Base-by-base conservation (phyloP, 495 filamentous ascomycete genomes). In the Thozetella sp. region DNA sequence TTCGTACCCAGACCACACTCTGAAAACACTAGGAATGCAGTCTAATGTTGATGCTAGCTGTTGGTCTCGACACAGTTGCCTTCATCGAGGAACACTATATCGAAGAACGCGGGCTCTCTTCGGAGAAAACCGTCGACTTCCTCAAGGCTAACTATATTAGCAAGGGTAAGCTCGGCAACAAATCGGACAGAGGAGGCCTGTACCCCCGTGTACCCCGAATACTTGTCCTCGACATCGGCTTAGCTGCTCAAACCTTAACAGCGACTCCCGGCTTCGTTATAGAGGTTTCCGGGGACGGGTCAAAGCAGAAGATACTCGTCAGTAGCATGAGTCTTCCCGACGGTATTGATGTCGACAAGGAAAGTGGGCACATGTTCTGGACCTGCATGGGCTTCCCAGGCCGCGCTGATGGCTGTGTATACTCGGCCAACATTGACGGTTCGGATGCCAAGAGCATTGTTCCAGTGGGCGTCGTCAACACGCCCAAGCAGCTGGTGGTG, bases 11-110 rank as follows among this genome's bases (percentile, higher is more conserved):
- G n/a, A n/a, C n/a, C n/a, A n/a, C n/a, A n/a, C n/a, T n/a, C n/a
- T n/a, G n/a, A n/a, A n/a, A n/a, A n/a, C n/a, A n/a, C n/a, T n/a
- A n/a, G n/a, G n/a, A n/a, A n/a, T 23, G 30, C 30, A 6, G 2
- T 25, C 22, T 25, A 19, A 50, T 25, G 2, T 37, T 69, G 51
- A 67, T 72, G 62, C 64, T 66, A 43, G 60, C 58, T 9, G 63
- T 86, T 23, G 82, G 83, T 4, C 70, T 86, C 2, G 82, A 85
- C 53, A 85, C 82, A 0, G 77, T 86, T 12, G 69, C 72, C 2
- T 56, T 73, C 50, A 75, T 73, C 23, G 73, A 76, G 51, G 25
- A 72, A 26, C 69, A 76, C 50, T 76, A 75, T 59, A 69, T 82
- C 24, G n/a, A 70, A 12, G 80, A 82, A 58, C 75, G 81, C 15